Base-by-base conservation (phyloP, 108 stramenopile genomes). In the Skeletonema grethae region DNA sequence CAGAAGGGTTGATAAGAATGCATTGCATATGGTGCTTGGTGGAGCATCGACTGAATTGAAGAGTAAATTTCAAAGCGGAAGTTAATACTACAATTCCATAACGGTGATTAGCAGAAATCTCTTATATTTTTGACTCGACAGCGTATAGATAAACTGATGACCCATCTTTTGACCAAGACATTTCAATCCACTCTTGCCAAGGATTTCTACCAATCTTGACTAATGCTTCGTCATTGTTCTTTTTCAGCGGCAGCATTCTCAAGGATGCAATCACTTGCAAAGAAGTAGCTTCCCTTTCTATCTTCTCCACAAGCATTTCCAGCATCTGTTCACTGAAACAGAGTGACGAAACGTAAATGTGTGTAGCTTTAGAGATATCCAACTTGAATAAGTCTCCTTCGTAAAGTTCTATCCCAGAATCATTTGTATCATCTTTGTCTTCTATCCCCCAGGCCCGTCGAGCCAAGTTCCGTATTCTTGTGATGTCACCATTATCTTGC, bases 1-100 rank as follows among this genome's bases (percentile, higher is more conserved):
- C 29, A 70, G 92, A 31, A 87, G 91, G 50, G 95, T 96, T 0
- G 92, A 96, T 82, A 93, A 92, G 80, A 83, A 90, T 80, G 86
- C 86, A 10, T 67, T 96, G 65, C 73, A 86, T 39, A 77, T 88
- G 76, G 77, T 92, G 46, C 72, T 93, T 70, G 90, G 92, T 32
- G 90, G 92, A n/a, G 92, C 92, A 20, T 71, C 64, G 10, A 73
- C 63, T 18, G 87, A 87, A 65, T 80, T 94, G 60, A 87, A 87
- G 46, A 83, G 62, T 45, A 94, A 94, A 73, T 94, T 94, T 67
- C 87, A 89, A 43, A 87, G 87, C 15, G 82, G 90, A 25, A 67
- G 79, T 45, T 61, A 61, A 45, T 73, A 25, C 36, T 64, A 22
- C 2, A 39, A 2, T 39, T 7, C 36, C 39, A 30, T 22, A 28